phyloP scores from a whole-genome alignment of 139 green algal species.

The Diplosphaera chodatii region DNA sequence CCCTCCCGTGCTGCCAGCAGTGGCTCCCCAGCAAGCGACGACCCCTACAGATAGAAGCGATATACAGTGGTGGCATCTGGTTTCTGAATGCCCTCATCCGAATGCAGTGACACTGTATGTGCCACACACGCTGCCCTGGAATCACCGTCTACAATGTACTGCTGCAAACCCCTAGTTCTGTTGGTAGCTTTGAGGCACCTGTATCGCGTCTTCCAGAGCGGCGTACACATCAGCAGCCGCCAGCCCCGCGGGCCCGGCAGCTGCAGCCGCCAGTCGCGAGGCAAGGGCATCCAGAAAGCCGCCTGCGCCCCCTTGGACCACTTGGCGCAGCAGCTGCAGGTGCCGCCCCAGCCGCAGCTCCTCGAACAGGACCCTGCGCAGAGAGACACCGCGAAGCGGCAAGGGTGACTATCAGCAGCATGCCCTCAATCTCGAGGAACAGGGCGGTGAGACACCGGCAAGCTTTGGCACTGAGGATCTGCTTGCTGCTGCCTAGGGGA shows the following conservation, averaged over 20 bases:
- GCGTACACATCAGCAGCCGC: conserved; percentile 1
- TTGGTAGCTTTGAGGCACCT: not conserved
- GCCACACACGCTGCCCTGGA: no score
- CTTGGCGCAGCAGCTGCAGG: conserved; percentile 14
- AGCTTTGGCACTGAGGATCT: no score
- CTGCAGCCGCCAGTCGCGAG: not conserved
- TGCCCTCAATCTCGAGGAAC: no score
- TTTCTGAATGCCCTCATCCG: no score
- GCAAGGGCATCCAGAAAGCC: conserved; percentile 15
- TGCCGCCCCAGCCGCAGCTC: conserved; percentile 19
- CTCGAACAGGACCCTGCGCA: conserved; percentile 2
- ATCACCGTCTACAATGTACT: no score
- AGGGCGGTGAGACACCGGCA: no score
- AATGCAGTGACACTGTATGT: no score
- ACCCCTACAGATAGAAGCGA: conserved; percentile 3
- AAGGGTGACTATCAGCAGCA: no score
- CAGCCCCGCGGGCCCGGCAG: not conserved
- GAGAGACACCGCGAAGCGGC: no score
- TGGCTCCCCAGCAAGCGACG: conserved; percentile 4
- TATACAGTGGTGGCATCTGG: no score
- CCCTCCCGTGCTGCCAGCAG: conserved; percentile 1
- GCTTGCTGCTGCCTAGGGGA: no score
- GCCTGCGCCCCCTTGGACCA: conserved; percentile 16
- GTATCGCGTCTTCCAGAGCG: conserved; percentile 2
- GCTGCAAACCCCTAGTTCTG: no score